A percentile compares a stretch with the other conserved stretches of the same genome.
These are phyloP conservation scores for Pluteus cervinus DNA, from an alignment of 768 basidiomycete species.

Conservation along the genomic window DNA sequence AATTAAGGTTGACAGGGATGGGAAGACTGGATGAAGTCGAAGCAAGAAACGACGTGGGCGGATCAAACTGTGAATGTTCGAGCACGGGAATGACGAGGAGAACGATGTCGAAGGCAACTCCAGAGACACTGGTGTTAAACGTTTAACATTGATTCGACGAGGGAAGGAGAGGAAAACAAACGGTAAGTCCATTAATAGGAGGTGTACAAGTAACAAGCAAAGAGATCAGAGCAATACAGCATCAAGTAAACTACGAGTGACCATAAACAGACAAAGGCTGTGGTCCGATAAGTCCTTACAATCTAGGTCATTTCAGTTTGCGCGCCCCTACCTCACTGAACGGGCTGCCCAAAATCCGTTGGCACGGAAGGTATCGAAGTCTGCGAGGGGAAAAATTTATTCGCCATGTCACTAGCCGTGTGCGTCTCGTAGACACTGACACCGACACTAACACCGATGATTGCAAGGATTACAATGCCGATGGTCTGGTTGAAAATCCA, in stretches of 20 bases:
- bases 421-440: conserved; percentile 64
- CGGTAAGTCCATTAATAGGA: conserved; percentile 10
- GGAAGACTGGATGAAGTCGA: too few species aligned
- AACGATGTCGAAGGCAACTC: too few species aligned
- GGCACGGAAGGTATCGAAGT: conserved; percentile 3
- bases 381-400: conserved; percentile 7
- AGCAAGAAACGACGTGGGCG: too few species aligned
- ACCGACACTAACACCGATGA: conserved; percentile 53
- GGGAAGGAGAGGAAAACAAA: conserved; percentile 54
- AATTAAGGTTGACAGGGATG: too few species aligned
- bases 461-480: conserved; percentile 40
- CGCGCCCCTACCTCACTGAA: conserved; percentile 89
- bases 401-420: conserved; percentile 33
- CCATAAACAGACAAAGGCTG: conserved; percentile 41
- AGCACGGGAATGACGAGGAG: too few species aligned
- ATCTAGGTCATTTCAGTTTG: conserved; percentile 78
- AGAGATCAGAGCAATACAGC: conserved; percentile 60
- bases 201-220: too few species aligned
- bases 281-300: conserved; percentile 66
- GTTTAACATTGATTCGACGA: too few species aligned
- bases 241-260: background rate
- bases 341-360: conserved; percentile 46
- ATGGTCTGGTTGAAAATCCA: conserved; percentile 37
- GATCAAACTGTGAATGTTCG: too few species aligned
- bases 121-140: too few species aligned